phyloP scores from a whole-genome alignment of 2,329 filamentous ascomycete genomes.

The Penicillium verrucosum region DNA sequence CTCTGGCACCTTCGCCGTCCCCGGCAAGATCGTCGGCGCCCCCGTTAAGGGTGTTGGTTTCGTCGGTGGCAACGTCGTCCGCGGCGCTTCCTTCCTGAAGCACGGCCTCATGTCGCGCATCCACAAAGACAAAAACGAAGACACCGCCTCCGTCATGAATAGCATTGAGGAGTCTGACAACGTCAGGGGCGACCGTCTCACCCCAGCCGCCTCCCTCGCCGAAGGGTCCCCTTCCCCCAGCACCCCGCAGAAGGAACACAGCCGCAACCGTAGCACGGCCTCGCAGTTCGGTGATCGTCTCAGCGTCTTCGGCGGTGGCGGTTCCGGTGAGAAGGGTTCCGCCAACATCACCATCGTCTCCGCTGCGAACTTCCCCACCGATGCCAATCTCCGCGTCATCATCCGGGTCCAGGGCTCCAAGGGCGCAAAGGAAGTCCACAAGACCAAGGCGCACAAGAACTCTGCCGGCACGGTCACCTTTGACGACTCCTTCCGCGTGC shows the following conservation, averaged over 20 bases:
- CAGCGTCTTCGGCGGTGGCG: conserved; percentile 48
- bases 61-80: conserved; percentile 78
- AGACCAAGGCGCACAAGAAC: conserved; percentile 87
- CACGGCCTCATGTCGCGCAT: conserved; percentile 65
- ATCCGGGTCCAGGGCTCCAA: conserved; percentile 66
- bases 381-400: conserved; percentile 73
- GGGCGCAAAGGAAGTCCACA: conserved; percentile 73
- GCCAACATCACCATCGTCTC: conserved; percentile 78
- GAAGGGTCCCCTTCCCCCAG: conserved; percentile 25
- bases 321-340: conserved; percentile 63
- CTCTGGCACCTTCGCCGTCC: conserved; percentile 79
- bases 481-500: conserved; percentile 67
- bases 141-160: conserved; percentile 29
- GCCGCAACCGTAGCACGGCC: conserved; percentile 48
- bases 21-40: conserved; percentile 86
- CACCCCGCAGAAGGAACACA: conserved; percentile 41
- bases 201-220: conserved; percentile 26
- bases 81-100: conserved; percentile 85
- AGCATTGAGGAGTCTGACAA: conserved; percentile 24
- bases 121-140: conserved; percentile 53
- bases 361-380: conserved; percentile 71
- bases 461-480: conserved; percentile 62
- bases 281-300: conserved; percentile 51
- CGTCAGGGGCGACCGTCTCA: conserved; percentile 13
- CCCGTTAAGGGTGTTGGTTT: conserved; percentile 90